phyloP scores from a whole-genome alignment of 164 flowering plant genomes.

The Aristolochia californica region DNA sequence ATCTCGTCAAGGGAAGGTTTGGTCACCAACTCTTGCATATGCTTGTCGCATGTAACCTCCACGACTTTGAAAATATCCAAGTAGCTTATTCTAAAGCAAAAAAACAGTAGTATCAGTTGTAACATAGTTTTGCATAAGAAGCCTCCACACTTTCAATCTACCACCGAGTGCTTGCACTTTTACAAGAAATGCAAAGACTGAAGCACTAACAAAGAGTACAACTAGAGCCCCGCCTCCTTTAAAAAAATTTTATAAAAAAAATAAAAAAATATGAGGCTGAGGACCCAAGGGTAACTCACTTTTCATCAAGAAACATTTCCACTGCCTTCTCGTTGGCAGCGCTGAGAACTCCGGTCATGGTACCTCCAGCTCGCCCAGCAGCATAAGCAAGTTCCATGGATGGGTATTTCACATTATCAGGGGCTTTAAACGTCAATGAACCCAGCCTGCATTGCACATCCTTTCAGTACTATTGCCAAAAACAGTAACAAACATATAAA shows the following conservation, averaged over 20 bases:
- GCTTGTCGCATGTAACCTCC: slow-evolving; percentile 85
- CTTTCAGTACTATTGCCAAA: not conserved
- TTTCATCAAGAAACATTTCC: slow-evolving; percentile 85
- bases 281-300: slow-evolving; percentile 29
- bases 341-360: slow-evolving; percentile 99
- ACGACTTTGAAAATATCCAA: slow-evolving; percentile 87
- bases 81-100: slow-evolving; percentile 69
- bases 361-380: slow-evolving; percentile 98
- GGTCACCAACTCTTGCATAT: slow-evolving; percentile 48
- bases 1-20: slow-evolving; percentile 92
- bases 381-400: slow-evolving; percentile 96
- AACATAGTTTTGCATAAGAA: no score
- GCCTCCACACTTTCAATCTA: no score
- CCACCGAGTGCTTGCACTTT: no score
- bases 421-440: slow-evolving; percentile 75
- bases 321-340: slow-evolving; percentile 99
- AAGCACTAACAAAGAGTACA: not conserved
- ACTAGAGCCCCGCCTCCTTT: no score
- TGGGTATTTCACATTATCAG: slow-evolving; percentile 94
- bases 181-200: not conserved
- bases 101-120: no score
- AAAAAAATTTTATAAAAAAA: no score
- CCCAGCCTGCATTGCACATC: slow-evolving; percentile 57
- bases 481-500: not conserved
- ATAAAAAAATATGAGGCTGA: not conserved